Percentiles rank a stretch among this genome's conserved stretches.
Evolutionary conservation across 2,329 filamentous ascomycete genomes (phyloP).

Genomic region (Fusarium verrucosum): DNA sequence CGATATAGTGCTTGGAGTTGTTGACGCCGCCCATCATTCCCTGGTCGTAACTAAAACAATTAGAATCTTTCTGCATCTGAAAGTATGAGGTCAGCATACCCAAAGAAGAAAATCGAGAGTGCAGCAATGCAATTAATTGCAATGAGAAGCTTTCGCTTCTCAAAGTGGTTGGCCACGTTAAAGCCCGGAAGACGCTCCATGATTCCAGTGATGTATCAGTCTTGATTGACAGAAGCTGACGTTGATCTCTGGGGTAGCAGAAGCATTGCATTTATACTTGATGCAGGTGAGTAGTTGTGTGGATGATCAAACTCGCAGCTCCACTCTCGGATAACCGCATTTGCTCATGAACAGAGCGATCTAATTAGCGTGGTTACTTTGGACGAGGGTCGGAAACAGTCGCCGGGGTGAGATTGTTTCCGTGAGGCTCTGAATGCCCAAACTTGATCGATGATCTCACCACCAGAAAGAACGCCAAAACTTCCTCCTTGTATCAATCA

Average conservation of each 20-base stretch:
- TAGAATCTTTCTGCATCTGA: rapidly evolving
- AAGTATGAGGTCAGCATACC: constrained; percentile 21
- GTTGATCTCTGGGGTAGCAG: background rate
- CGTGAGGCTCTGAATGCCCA: constrained; percentile 12
- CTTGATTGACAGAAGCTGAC: background rate
- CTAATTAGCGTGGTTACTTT: background rate
- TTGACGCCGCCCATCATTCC: constrained; percentile 41
- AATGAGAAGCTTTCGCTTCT: constrained; percentile 41
- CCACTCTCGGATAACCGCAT: constrained; percentile 11
- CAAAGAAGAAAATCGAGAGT: constrained; percentile 42
- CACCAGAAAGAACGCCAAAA: too few relatives aligned
- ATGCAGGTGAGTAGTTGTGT: background rate
- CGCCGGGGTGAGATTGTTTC: background rate
- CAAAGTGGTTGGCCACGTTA: constrained; percentile 33
- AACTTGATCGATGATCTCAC: background rate
- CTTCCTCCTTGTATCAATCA: too few relatives aligned
- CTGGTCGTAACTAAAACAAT: constrained; percentile 11
- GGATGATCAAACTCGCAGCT: constrained; percentile 10
- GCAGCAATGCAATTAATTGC: constrained; percentile 38
- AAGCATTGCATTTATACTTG: constrained; percentile 22
- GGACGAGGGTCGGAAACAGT: constrained; percentile 6
- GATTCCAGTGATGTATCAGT: background rate
- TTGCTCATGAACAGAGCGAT: background rate
- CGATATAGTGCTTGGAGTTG: constrained; percentile 28
- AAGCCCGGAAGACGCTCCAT: constrained; percentile 34